phyloP scores from a whole-genome alignment of 1,139 yeast genomes.

The Diutina sp. region DNA sequence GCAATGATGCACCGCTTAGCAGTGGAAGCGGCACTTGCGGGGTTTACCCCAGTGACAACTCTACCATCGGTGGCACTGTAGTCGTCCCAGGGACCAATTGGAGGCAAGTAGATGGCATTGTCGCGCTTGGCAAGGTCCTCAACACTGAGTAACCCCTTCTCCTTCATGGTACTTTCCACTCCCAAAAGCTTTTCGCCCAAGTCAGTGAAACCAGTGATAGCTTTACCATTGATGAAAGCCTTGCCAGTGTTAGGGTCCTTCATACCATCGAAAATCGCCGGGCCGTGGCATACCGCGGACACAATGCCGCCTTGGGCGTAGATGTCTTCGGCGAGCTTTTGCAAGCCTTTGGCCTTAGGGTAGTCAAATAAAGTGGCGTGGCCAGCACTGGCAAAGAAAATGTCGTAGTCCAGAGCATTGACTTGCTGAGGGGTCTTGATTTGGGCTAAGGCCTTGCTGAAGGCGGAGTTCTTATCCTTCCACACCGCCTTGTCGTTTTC shows the following conservation, averaged over 20 bases:
- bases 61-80: slow-evolving; percentile 40
- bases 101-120: slow-evolving; percentile 33
- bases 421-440: slow-evolving; percentile 32
- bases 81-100: slow-evolving; percentile 40
- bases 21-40: slow-evolving; percentile 10
- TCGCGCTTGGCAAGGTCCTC: slow-evolving; percentile 19
- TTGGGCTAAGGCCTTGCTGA: slow-evolving; percentile 18
- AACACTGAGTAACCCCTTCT: slow-evolving; percentile 19
- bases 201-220: slow-evolving; percentile 49
- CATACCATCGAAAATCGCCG: slow-evolving; percentile 37
- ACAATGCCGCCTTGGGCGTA: slow-evolving; percentile 41
- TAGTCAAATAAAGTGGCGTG: slow-evolving; percentile 51
- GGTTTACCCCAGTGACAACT: slow-evolving; percentile 50
- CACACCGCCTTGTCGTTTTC: background rate
- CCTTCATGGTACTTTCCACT: slow-evolving; percentile 20
- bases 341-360: slow-evolving; percentile 37
- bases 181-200: slow-evolving; percentile 34
- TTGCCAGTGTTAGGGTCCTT: slow-evolving; percentile 17
- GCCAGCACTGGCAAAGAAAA: slow-evolving; percentile 53
- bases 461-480: slow-evolving; percentile 17
- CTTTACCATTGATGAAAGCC: slow-evolving; percentile 36
- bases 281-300: slow-evolving; percentile 59
- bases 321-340: slow-evolving; percentile 29
- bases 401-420: slow-evolving; percentile 32
- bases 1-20: slow-evolving; percentile 2